A percentile compares a stretch with the other conserved stretches of the same genome.
phyloP scores from a whole-genome alignment of 768 basidiomycete species.

The Termitomyces titanicus region DNA sequence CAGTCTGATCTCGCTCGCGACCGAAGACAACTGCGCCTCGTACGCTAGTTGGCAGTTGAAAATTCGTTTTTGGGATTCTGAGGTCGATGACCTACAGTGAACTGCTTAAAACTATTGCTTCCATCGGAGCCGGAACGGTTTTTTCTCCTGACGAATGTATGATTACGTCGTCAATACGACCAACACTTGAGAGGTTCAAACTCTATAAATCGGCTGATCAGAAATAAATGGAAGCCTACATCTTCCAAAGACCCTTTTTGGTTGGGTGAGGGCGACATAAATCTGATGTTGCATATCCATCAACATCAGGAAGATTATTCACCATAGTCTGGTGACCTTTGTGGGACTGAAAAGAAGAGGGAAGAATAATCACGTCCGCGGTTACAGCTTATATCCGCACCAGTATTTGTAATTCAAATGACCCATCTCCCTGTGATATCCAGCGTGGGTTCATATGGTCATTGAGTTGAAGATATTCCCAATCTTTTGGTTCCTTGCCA shows the following conservation, averaged over 20 bases:
- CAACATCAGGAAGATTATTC: slow-evolving; percentile 1
- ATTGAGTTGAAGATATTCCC: slow-evolving; percentile 13
- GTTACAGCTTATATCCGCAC: slow-evolving; percentile 12
- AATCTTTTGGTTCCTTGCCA: slow-evolving; percentile 14
- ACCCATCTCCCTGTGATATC: slow-evolving; percentile 31
- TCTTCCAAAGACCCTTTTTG: slow-evolving; percentile 5
- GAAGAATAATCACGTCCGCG: background rate
- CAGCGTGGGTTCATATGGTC: slow-evolving; percentile 23
- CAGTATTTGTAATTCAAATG: slow-evolving; percentile 34
- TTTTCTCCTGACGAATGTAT: slow-evolving; percentile 33
- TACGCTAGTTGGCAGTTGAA: background rate
- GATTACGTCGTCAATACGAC: slow-evolving; percentile 37
- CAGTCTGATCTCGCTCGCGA: slow-evolving; percentile 23
- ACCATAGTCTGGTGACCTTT: background rate
- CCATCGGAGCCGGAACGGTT: slow-evolving; percentile 33
- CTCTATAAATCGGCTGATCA: background rate
- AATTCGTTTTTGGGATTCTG: background rate
- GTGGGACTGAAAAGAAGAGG: background rate
- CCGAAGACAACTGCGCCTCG: slow-evolving; percentile 35
- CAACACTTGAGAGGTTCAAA: slow-evolving; percentile 22
- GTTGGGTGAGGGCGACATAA: slow-evolving; percentile 6
- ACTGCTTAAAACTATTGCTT: slow-evolving; percentile 16
- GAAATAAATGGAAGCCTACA: background rate
- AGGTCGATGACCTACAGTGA: slow-evolving; percentile 11
- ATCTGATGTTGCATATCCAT: slow-evolving; percentile 6